Evolutionary conservation across 225 moss, liverwort and hornwort genomes (phyloP), one percentile per base, ranked within the genome.

Genomic region (Physcomitrellopsis africana): DNA sequence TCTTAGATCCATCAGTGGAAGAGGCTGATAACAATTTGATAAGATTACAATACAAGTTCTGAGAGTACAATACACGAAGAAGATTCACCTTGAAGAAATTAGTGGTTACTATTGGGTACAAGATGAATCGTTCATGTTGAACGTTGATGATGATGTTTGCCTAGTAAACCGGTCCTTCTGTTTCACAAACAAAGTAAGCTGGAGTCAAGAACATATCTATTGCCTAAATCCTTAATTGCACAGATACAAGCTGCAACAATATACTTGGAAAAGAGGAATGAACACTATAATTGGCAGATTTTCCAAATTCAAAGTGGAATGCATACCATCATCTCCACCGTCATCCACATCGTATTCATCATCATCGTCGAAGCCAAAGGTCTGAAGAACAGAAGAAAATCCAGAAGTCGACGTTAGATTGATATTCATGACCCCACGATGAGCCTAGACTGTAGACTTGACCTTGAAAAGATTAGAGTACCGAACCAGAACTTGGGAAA

Each of bases 291-390:
- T 17, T 41, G 53, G 10, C 49, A 18, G 60, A 60, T 12, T 60
- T 55, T 7, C 37, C 22, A 59, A 70, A 27, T 45, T 58, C 49
- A 24, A 67, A 64, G 53, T 26, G 68, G 62, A 68, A 65, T 56
- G 45, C 74, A 51, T 82, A 87, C 87, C 87, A 62, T 87, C 87
- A 62, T 87, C 82, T 67, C 84, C 87, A 69, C 87, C 87, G 24
- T 87, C 84, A 8, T 87, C 87, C 68, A 80, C 75, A 43, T 87
- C 87, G 68, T 87, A 87, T 1, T 82, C 87, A 69, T 87, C 87
- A 66, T 87, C 87, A 66, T 87, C 87, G 46, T 87, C 87, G 44
- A 68, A 87, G 60, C 87, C 87, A 69, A 80, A 87, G 69, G 80
- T 16, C 87, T 87, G 82, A 65, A 68, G n/a, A 20, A 65, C 52